Evolutionary conservation across 1,284 basidiomycete species (phyloP), one percentile per base, ranked within the genome.

Genomic region (Anthracocystis panici-leucophaei): DNA sequence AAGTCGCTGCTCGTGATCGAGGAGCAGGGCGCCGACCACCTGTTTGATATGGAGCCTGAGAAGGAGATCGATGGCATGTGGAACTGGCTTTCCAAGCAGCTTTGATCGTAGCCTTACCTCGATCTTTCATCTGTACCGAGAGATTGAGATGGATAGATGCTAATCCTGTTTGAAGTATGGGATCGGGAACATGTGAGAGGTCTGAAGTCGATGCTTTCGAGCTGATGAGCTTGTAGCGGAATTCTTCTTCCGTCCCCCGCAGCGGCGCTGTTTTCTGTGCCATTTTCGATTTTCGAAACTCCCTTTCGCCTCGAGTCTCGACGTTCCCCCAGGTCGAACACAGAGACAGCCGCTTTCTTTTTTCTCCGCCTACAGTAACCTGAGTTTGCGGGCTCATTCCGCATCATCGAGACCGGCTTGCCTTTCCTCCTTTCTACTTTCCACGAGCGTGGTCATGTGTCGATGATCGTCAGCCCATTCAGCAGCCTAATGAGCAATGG

Each of bases 41-140:
- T 75, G 21, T 75, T 68, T 33, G 73, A 75, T 40, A 75, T 75
- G 73, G 73, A 71, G 29, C 52, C 63, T 14, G 45, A 71, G 38
- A 63, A 57, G 29, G 68, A 67, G 61, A 54, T 75, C 21, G 62
- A 51, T 3, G 64, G 54, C 25, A 64, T 75, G 67, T 67, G 67
- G 68, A 31, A 23, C n/a, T 75, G 72, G 72, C 44, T 75, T 14
- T 23, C 60, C 14, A 6, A 41, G 25, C 51, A 60, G 54, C 63
- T 71, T 14, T 53, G 53, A 42, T 11, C 11, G 21, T 6, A 18
- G 2, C 2, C 12, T 20, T n/a, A 45, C 20, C 42, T 23, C 18
- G 21, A 5, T 7, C 5, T 25, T 9, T 23, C 23, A 14, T 23
- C 14, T 10, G 23, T 46, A 46, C 45, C 18, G 45, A 48, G n/a